Evolutionary conservation across 139 green algal species (phyloP).

Genomic region (Tetraselmis striata): DNA sequence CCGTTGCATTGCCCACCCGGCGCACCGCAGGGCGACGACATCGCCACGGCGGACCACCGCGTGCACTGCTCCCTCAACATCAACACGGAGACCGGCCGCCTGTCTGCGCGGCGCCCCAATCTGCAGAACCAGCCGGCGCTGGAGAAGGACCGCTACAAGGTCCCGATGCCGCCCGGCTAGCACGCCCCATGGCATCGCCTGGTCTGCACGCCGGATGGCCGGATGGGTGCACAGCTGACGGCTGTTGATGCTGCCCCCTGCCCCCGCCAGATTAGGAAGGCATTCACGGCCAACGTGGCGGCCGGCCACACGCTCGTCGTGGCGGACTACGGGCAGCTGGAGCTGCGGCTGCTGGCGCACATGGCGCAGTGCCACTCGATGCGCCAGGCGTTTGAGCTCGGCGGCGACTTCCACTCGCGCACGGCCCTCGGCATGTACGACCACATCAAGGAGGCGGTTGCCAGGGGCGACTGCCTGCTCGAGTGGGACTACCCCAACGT

Average conservation of each 20-base stretch:
- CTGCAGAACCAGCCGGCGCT: slow-evolving; percentile 98
- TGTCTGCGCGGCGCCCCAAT: slow-evolving; percentile 85
- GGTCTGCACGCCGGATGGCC: not conserved
- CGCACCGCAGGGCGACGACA: slow-evolving; percentile 43
- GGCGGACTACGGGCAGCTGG: slow-evolving; percentile 96
- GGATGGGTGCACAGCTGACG: too few species aligned
- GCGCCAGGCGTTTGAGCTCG: slow-evolving; percentile 79
- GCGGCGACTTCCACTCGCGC: slow-evolving; percentile 94
- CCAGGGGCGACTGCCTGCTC: slow-evolving; percentile 48
- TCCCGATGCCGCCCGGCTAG: too few species aligned
- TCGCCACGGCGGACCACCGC: slow-evolving; percentile 45
- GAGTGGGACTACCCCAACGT: slow-evolving; percentile 20
- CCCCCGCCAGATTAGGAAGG: slow-evolving; percentile 64
- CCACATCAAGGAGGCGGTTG: slow-evolving; percentile 85
- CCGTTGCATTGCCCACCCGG: too few species aligned
- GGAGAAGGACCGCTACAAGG: slow-evolving; percentile 96
- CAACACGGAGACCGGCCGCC: slow-evolving; percentile 96
- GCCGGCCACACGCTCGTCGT: slow-evolving; percentile 83
- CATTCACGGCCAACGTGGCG: slow-evolving; percentile 68
- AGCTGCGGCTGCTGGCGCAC: slow-evolving; percentile 95
- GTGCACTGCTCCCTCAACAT: slow-evolving; percentile 97
- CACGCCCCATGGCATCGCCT: not conserved
- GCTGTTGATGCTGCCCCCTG: too few species aligned
- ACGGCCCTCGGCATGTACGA: slow-evolving; percentile 95
- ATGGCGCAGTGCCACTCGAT: slow-evolving; percentile 85